These are phyloP conservation scores for Penicillium sp. DNA, from an alignment of 2,329 filamentous ascomycete genomes.

Conservation along the genomic window DNA sequence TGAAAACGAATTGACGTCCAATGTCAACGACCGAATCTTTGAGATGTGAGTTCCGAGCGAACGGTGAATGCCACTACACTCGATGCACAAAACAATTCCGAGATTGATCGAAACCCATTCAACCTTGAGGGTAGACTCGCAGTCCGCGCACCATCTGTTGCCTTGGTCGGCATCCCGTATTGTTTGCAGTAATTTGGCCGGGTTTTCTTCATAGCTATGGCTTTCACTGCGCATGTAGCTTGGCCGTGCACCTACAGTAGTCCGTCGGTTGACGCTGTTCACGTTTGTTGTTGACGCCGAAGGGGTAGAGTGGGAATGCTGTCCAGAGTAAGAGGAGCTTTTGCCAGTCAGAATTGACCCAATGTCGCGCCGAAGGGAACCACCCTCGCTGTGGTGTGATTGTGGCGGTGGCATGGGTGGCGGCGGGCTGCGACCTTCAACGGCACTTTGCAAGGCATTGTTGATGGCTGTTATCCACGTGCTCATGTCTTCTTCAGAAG, in stretches of 20 bases:
- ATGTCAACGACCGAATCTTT: slow-evolving; percentile 89
- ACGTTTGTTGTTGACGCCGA: slow-evolving; percentile 31
- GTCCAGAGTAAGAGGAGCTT: slow-evolving; percentile 61
- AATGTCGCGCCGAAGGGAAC: slow-evolving; percentile 74
- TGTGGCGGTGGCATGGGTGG: slow-evolving; percentile 42
- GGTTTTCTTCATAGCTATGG: slow-evolving; percentile 73
- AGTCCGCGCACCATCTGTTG: slow-evolving; percentile 92
- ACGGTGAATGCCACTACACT: slow-evolving; percentile 95
- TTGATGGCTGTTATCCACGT: slow-evolving; percentile 96
- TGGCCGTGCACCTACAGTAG: slow-evolving; percentile 85
- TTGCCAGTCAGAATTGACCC: slow-evolving; percentile 92
- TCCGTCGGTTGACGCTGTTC: slow-evolving; percentile 71
- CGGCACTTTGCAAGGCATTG: slow-evolving; percentile 91
- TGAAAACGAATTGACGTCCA: slow-evolving; percentile 95
- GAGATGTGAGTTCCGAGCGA: slow-evolving; percentile 96
- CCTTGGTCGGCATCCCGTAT: slow-evolving; percentile 87
- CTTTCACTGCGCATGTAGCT: slow-evolving; percentile 65
- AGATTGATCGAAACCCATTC: slow-evolving; percentile 99
- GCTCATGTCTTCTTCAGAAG: slow-evolving; percentile 96
- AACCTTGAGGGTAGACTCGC: slow-evolving; percentile 83
- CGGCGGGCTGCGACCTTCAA: slow-evolving; percentile 68
- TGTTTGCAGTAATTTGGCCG: slow-evolving; percentile 79
- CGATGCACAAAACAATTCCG: slow-evolving; percentile 92
- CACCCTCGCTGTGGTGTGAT: slow-evolving; percentile 44
- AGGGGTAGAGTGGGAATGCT: slow-evolving; percentile 42